Evolutionary conservation across 352 stramenopile species (phyloP), one percentile per base, ranked within the genome.

Genomic region (Phytopythium litorale): DNA sequence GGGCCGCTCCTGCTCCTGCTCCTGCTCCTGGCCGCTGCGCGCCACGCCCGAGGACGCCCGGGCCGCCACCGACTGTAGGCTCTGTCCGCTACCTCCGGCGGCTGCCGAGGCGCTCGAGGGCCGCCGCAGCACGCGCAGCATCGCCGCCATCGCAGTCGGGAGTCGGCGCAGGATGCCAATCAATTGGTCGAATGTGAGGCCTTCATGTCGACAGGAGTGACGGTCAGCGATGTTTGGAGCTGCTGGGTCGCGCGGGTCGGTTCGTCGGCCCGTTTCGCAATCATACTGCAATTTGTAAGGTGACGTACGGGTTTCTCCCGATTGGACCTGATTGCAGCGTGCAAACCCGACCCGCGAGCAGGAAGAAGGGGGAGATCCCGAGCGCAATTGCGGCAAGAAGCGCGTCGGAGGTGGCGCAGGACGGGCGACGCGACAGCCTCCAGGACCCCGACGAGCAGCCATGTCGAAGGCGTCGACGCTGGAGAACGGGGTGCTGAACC

Each of bases 401-500:
- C 19, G 13, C 38, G 16, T 32, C 28, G 28, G 28, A 32, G 28
- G 28, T 32, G 28, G 0, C 28, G 28, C 4, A 7, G 28, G 28
- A 32, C 28, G 28, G 12, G 43, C 30, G 50, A 56, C 45, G 32
- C 28, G 28, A 13, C 23, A 19, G 49, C 7, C 19, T 3, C n/a
- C 11, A 12, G 15, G 40, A 49, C 18, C 55, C 25, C 25, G 25
- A 28, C 25, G 25, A 28, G 1, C 25, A 28, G 25, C 25, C 25
- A 91, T 91, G 84, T 91, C 84, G 4, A 93, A 93, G 74, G 81
- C 84, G 63, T 83, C 70, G 52, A 85, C 81, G 53, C 76, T 95
- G 21, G 86, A 95, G 74, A 91, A 89, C 58, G 87, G 82, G 51
- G 82, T 92, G 61, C 67, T 95, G 54, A 95, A 95, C 78, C 71